Percentiles rank a stretch among this genome's conserved stretches.
Evolutionary conservation across 2,329 filamentous ascomycete genomes (phyloP).

Genomic region (Penicillium sp.): DNA sequence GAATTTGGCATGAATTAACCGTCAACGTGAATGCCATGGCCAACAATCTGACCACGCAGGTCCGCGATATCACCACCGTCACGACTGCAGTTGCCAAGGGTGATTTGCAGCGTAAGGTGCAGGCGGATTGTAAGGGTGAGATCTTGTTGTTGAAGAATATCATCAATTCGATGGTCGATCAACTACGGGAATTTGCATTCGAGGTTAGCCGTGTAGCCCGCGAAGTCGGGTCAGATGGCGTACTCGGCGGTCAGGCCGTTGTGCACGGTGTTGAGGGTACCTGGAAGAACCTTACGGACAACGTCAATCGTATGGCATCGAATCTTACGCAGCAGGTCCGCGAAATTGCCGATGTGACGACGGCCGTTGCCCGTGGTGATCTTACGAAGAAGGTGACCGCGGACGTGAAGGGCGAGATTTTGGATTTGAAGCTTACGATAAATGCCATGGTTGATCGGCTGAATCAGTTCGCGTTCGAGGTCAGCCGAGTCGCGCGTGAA

Average conservation of each 20-base stretch:
- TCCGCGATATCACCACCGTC: constrained; percentile 83
- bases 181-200: constrained; percentile 88
- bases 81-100: constrained; percentile 70
- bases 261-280: constrained; percentile 93
- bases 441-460: constrained; percentile 64
- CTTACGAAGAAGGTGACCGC: constrained; percentile 91
- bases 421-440: constrained; percentile 85
- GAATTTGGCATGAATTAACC: constrained; percentile 81
- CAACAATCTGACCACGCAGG: constrained; percentile 80
- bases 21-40: constrained; percentile 83
- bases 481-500: constrained; percentile 62
- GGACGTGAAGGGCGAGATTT: constrained; percentile 84
- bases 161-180: constrained; percentile 97
- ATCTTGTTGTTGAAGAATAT: constrained; percentile 91
- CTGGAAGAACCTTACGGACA: constrained; percentile 88
- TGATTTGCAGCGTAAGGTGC: constrained; percentile 91
- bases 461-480: constrained; percentile 61
- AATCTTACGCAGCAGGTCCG: constrained; percentile 94
- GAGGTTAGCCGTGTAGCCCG: constrained; percentile 91
- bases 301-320: constrained; percentile 95
- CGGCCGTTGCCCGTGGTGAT: constrained; percentile 86
- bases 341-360: constrained; percentile 92
- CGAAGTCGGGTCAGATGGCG: constrained; percentile 90
- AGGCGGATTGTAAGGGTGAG: constrained; percentile 83
- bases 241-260: constrained; percentile 85